Evolutionary conservation across 345 rosid species (phyloP), one percentile per base, ranked within the genome.

Genomic region (Zanthoxylum bungeanum): DNA sequence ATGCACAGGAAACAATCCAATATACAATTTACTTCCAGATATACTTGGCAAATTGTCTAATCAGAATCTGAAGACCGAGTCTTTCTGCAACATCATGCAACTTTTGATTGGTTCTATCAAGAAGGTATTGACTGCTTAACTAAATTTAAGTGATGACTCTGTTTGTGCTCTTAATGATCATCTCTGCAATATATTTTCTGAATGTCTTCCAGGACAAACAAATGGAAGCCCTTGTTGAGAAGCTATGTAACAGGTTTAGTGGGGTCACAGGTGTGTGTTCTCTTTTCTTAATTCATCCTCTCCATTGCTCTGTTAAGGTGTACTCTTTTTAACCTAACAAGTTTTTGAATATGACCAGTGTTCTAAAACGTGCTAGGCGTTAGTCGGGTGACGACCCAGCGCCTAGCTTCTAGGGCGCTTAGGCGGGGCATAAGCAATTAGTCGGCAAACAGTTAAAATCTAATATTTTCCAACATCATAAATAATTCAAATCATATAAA

Each of bases 171-270:
- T 17, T 60, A 51, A 52, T 24, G 64, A n/a, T 33, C n/a, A 58
- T 4, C 16, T 65, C 17, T 33, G 52, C 47, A 78, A 60, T 51
- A 27, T 66, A 42, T 69, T 44, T 73, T 60, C 27, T 49, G 39
- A 66, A 67, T 52, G 47, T 79, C 47, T 46, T 78, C 66, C 80
- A 95, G 98, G 99, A 95, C 75, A 95, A 87, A 82, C 99, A 95
- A 80, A 92, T 95, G 98, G 99, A 95, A 69, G 81, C 97, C 70
- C 93, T 95, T 71, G 96, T 95, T 76, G 99, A 91, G 82, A 95
- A 95, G 82, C 99, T 92, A 60, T 95, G 99, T 91, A 89, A 95
- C 73, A 85, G 99, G 84, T 91, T 95, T 77, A 78, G 84, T 63
- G 99, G 99, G 66, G 93, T 87, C 76, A 85, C 93, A 82, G 98